These are phyloP conservation scores for sweet orange (Citrus sinensis) DNA, from an alignment of 345 rosid species.

Conservation along the genomic window DNA sequence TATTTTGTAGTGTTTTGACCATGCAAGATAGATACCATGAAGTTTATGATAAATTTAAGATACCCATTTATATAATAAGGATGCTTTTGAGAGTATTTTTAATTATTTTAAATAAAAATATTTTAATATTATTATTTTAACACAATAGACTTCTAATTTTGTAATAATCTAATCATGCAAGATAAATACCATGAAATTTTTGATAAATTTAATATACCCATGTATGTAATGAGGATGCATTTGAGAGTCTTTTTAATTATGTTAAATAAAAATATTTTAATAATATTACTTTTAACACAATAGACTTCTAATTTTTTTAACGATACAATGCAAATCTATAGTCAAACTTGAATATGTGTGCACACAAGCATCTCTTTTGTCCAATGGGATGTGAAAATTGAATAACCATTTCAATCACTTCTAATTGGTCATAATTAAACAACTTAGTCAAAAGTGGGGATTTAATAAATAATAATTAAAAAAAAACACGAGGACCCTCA, in stretches of 20 bases:
- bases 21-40: neutral
- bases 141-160: neutral
- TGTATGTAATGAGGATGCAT: too few relatives aligned
- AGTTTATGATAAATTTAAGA: too few relatives aligned
- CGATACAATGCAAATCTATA: neutral
- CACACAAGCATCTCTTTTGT: neutral
- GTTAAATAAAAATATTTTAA: too few relatives aligned
- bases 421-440: neutral
- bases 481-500: neutral
- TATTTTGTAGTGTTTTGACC: neutral
- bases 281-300: too few relatives aligned
- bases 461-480: neutral
- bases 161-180: neutral
- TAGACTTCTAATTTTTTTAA: too few relatives aligned
- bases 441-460: constrained; percentile 2
- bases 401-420: neutral
- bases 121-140: too few relatives aligned
- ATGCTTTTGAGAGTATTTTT: too few relatives aligned
- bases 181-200: too few relatives aligned
- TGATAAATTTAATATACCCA: too few relatives aligned
- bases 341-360: constrained; percentile 3
- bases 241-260: too few relatives aligned
- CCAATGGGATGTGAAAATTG: neutral
- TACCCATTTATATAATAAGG: too few relatives aligned
- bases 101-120: too few relatives aligned